Conservation (phyloP, 345 rosid genomes). For the Sapria himalayana region DNA sequence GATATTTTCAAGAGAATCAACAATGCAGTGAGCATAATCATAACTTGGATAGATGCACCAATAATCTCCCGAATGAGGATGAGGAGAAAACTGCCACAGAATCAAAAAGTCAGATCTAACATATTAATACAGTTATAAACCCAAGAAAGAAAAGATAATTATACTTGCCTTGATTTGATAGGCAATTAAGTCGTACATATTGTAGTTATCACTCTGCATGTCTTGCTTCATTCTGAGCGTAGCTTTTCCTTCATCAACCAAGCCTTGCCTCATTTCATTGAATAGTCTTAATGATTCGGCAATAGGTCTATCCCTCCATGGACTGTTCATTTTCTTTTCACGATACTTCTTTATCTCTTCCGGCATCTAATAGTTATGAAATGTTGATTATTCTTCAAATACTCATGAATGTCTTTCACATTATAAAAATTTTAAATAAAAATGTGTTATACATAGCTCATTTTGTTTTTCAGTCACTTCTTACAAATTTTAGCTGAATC, state of each 20-base stretch:
- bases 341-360: constrained; percentile 73
- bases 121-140: constrained; percentile 1
- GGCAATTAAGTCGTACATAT: constrained; percentile 95
- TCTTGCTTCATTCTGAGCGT: constrained; percentile 97
- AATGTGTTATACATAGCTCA: no score
- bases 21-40: constrained; percentile 86
- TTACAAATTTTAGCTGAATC: no score
- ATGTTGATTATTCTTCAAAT: no score
- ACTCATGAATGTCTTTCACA: no score
- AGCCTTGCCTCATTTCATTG: constrained; percentile 72
- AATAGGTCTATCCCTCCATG: constrained; percentile 89
- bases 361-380: constrained; percentile 43
- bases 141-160: constrained; percentile 1
- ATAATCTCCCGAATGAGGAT: constrained; percentile 93
- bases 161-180: constrained; percentile 83
- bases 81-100: constrained; percentile 70
- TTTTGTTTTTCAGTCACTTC: no score
- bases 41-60: constrained; percentile 93
- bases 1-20: constrained; percentile 90
- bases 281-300: constrained; percentile 69
- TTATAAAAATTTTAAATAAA: no score
- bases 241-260: constrained; percentile 85
- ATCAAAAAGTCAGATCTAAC: constrained; percentile 5
- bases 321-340: constrained; percentile 87
- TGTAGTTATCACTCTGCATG: constrained; percentile 86